Evolutionary conservation across 1,139 yeast species (phyloP).

Genomic region (Spencermartinsiella ligniputridi): DNA sequence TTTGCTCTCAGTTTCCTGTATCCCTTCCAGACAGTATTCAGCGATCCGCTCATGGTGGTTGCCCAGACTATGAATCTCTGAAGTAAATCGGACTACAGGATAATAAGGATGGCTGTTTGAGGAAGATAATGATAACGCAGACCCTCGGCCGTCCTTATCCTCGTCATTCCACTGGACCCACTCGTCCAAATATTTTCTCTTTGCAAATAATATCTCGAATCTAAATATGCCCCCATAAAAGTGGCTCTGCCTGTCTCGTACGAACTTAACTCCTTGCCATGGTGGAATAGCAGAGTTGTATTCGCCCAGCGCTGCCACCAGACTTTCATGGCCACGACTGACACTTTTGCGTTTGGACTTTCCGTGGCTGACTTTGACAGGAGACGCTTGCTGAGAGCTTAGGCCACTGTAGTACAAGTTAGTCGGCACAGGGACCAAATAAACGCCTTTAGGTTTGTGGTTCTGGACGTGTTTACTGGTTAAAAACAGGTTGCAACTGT

Average conservation of each 20-base stretch:
- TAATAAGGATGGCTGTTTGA: constrained; percentile 3
- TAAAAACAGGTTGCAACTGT: background rate
- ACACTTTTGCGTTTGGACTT: background rate
- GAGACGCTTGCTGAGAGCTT: constrained; percentile 3
- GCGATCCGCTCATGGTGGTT: constrained; percentile 9
- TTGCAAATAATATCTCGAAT: constrained; percentile 12
- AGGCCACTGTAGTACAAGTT: constrained; percentile 7
- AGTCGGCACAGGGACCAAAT: constrained; percentile 14
- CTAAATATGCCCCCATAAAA: constrained; percentile 14
- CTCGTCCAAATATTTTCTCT: constrained; percentile 10
- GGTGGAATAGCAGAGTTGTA: constrained; percentile 7
- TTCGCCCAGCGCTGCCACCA: constrained; percentile 1
- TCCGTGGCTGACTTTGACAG: constrained; percentile 2
- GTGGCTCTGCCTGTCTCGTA: constrained; percentile 10
- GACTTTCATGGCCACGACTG: constrained; percentile 1
- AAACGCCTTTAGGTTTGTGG: constrained; percentile 12
- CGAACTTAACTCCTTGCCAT: constrained; percentile 17
- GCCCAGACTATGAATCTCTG: constrained; percentile 11
- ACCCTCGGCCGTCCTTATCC: background rate
- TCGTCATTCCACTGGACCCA: constrained; percentile 9
- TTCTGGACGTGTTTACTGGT: constrained; percentile 11
- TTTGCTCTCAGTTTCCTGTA: constrained; percentile 6
- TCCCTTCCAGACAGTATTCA: constrained; percentile 13
- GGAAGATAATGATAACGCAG: background rate
- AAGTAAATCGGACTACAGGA: constrained; percentile 10